Evolutionary conservation across 2,329 filamentous ascomycete genomes (phyloP).

Genomic region (Claviceps spartinae): DNA sequence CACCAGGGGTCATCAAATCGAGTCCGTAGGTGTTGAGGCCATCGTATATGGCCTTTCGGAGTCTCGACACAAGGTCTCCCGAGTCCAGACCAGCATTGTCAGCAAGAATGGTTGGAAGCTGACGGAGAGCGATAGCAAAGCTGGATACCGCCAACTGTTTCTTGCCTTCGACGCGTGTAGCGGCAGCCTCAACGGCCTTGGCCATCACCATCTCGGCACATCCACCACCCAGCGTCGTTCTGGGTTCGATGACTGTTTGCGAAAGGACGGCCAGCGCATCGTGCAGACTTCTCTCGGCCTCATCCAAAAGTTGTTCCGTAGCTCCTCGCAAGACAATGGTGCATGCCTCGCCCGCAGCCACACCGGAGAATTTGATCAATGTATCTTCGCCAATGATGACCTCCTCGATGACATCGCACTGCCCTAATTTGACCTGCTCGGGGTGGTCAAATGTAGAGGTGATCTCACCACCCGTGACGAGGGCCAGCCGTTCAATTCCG

Average conservation of each 20-base stretch:
- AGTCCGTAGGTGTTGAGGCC: constrained; percentile 86
- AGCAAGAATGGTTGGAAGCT: constrained; percentile 89
- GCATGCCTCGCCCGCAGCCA: constrained; percentile 85
- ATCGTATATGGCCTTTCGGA: constrained; percentile 89
- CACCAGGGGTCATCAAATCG: constrained; percentile 77
- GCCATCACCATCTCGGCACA: constrained; percentile 99
- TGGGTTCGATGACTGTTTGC: constrained; percentile 88
- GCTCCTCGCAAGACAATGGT: constrained; percentile 93
- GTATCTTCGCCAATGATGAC: constrained; percentile 98
- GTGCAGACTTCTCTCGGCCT: constrained; percentile 90
- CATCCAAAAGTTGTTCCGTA: constrained; percentile 91
- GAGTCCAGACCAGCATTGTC: constrained; percentile 97
- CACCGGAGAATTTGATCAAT: constrained; percentile 92
- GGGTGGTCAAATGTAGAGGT: constrained; percentile 96
- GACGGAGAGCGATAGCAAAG: constrained; percentile 78
- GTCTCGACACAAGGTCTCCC: constrained; percentile 78
- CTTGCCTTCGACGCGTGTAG: constrained; percentile 91
- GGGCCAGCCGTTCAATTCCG: constrained; percentile 83
- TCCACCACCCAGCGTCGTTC: constrained; percentile 86
- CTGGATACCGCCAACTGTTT: constrained; percentile 85
- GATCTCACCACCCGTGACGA: constrained; percentile 96
- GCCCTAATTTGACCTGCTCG: constrained; percentile 88
- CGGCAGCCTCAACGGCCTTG: constrained; percentile 87
- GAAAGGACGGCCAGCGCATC: constrained; percentile 93
- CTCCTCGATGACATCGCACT: constrained; percentile 93